A percentile compares a stretch with the other conserved stretches of the same genome.
Evolutionary conservation across 108 stramenopile species (phyloP).

Genomic region (Nitzschia sp.): DNA sequence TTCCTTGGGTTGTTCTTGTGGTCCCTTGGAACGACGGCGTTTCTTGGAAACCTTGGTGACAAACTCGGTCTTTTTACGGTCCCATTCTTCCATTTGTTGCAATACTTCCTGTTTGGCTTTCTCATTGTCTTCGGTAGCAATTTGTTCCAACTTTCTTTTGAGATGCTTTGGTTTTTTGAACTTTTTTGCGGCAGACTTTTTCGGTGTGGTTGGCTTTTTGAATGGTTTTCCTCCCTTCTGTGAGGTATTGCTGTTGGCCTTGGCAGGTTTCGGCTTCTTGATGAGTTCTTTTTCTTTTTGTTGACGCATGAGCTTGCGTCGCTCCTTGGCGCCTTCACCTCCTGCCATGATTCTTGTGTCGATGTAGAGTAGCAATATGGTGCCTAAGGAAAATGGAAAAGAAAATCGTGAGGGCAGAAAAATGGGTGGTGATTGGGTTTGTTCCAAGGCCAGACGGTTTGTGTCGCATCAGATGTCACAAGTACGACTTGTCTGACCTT

Average conservation of each 20-base stretch:
- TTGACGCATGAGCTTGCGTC: constrained; percentile 60
- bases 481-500: too few species aligned
- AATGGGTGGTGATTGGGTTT: too few species aligned
- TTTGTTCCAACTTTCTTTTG: constrained; percentile 70
- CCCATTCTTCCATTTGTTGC: constrained; percentile 40
- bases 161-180: constrained; percentile 84
- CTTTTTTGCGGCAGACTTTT: constrained; percentile 44
- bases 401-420: too few species aligned
- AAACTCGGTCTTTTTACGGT: constrained; percentile 39
- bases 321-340: constrained; percentile 73
- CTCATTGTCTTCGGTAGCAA: constrained; percentile 28
- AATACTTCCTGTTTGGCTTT: constrained; percentile 21
- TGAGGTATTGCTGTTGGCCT: neutral
- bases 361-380: too few species aligned
- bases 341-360: constrained; percentile 31
- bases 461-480: too few species aligned
- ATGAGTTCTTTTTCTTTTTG: constrained; percentile 5
- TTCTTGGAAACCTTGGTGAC: constrained; percentile 4
- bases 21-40: neutral
- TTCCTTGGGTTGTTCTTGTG: too few species aligned
- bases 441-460: too few species aligned
- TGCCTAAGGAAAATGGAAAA: too few species aligned
- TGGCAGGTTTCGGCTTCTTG: neutral
- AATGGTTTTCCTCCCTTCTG: constrained; percentile 4
- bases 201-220: constrained; percentile 4